Evolutionary conservation across 352 stramenopile species (phyloP), one percentile per base, ranked within the genome.

Genomic region (Pythium folliculosum): DNA sequence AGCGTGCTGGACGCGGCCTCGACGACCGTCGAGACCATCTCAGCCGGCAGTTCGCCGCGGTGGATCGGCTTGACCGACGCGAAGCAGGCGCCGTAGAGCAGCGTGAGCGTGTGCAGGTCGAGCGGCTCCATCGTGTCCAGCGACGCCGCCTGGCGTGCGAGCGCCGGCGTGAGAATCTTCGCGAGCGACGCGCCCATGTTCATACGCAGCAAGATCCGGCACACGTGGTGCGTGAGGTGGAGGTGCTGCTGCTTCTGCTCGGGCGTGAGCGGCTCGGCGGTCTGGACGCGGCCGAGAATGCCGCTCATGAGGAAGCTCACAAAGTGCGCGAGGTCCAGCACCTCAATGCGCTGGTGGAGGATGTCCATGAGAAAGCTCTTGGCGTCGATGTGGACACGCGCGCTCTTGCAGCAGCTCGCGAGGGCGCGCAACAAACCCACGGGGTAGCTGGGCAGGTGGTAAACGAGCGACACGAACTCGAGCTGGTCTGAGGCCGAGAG

Each of bases 311-410:
- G 76, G 69, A 95, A 95, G 59, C 84, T 93, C 25, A 92, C 78
- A 17, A 95, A 76, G 61, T 90, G 83, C 6, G 81, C 84, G 2
- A 92, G 75, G 61, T 95, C 83, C 45, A 95, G 62, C 57, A 60
- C 69, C 23, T 88, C 73, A 27, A 77, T 72, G 6, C 84, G 80
- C 61, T 91, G 82, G 65, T 88, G 81, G 2, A 95, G 44, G 70
- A 95, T 91, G 50, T 95, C 87, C 47, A 95, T 80, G 21, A 93
- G 66, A 51, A 92, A 95, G 35, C 76, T 92, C 73, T 95, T 95
- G n/a, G 82, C 84, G 40, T 92, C 74, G 25, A 77, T 63, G 53
- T 81, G 65, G 12, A 95, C 81, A 19, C 70, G 56, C 17, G 68
- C 21, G 58, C 80, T 91, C 63, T 95, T 93, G 70, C 87, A 92